Conservation (phyloP, 441 rosid genomes). For the Mallotus japonicus region DNA sequence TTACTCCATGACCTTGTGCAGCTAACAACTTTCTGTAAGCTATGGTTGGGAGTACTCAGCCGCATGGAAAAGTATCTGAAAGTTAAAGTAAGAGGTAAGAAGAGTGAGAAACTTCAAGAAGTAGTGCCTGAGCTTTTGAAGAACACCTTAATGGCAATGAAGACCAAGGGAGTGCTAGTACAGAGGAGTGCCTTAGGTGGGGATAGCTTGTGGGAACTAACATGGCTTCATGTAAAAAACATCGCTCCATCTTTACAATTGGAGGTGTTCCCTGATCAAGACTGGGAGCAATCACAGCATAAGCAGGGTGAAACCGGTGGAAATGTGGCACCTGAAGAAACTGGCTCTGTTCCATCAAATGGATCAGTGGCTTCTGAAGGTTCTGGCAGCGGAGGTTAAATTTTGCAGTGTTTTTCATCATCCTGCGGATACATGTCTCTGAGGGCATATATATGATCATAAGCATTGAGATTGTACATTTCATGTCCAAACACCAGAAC, state of each 20-base stretch:
- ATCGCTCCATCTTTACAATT: slow-evolving; percentile 68
- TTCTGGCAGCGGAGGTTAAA: slow-evolving; percentile 33
- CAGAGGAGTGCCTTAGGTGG: slow-evolving; percentile 85
- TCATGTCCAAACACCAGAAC: neutral
- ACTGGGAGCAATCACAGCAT: slow-evolving; percentile 34
- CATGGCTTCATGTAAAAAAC: slow-evolving; percentile 91
- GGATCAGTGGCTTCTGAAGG: slow-evolving; percentile 42
- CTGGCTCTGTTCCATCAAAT: slow-evolving; percentile 32
- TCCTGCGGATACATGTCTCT: slow-evolving; percentile 14
- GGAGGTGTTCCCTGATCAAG: slow-evolving; percentile 81
- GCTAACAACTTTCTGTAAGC: slow-evolving; percentile 79
- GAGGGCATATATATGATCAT: neutral
- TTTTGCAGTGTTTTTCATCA: neutral
- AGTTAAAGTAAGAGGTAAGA: slow-evolving; percentile 77
- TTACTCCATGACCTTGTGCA: slow-evolving; percentile 65
- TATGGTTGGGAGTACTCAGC: slow-evolving; percentile 88
- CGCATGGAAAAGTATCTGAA: slow-evolving; percentile 90
- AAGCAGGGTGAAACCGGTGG: slow-evolving; percentile 29
- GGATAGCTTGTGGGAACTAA: slow-evolving; percentile 92
- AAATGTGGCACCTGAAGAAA: slow-evolving; percentile 31
- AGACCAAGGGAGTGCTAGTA: slow-evolving; percentile 65
- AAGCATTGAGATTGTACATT: slow-evolving; percentile 4
- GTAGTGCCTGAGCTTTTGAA: slow-evolving; percentile 77
- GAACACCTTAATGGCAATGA: slow-evolving; percentile 77
- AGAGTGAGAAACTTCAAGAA: slow-evolving; percentile 83